Evolutionary conservation across 2,329 filamentous ascomycete genomes (phyloP).

Genomic region (Pseudomassariella vexata): DNA sequence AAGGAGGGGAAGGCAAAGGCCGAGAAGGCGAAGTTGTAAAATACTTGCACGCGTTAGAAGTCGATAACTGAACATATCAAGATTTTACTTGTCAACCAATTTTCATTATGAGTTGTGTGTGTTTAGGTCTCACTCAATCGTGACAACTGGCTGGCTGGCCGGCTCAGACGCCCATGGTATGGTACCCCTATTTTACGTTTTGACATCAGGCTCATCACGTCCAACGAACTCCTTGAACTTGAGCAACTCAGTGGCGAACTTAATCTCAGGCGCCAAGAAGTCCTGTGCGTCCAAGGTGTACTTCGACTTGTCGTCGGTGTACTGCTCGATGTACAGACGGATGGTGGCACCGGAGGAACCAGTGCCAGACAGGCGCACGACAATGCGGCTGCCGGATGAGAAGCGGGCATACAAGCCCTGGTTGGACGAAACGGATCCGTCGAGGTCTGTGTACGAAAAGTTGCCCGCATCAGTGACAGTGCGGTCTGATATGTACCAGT

Average conservation of each 20-base stretch:
- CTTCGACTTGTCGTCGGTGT: slow-evolving; percentile 73
- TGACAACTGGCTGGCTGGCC: too few relatives aligned
- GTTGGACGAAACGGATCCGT: slow-evolving; percentile 91
- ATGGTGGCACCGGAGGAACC: slow-evolving; percentile 95
- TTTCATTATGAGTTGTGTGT: too few relatives aligned
- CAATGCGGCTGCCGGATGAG: slow-evolving; percentile 88
- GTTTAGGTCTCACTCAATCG: too few relatives aligned
- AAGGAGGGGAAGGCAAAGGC: slow-evolving; percentile 40
- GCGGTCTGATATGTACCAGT: slow-evolving; percentile 43
- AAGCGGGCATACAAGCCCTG: slow-evolving; percentile 95
- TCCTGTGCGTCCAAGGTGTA: slow-evolving; percentile 84
- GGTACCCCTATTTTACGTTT: too few relatives aligned
- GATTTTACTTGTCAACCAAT: too few relatives aligned
- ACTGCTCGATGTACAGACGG: slow-evolving; percentile 93
- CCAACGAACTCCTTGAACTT: slow-evolving; percentile 93
- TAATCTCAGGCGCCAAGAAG: slow-evolving; percentile 86
- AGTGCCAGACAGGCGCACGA: slow-evolving; percentile 90
- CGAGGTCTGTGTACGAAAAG: slow-evolving; percentile 98
- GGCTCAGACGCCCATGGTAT: too few relatives aligned
- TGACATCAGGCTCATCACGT: slow-evolving; percentile 90
- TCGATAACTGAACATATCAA: too few relatives aligned
- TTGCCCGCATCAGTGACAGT: slow-evolving; percentile 88
- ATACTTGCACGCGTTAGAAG: too few relatives aligned
- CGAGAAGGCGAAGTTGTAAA: slow-evolving; percentile 36
- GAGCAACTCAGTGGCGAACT: slow-evolving; percentile 76